A percentile compares a stretch with the other conserved stretches of the same genome.
phyloP scores from a whole-genome alignment of 2,329 filamentous ascomycete species.

The Lasiodiplodia hormozganensis region DNA sequence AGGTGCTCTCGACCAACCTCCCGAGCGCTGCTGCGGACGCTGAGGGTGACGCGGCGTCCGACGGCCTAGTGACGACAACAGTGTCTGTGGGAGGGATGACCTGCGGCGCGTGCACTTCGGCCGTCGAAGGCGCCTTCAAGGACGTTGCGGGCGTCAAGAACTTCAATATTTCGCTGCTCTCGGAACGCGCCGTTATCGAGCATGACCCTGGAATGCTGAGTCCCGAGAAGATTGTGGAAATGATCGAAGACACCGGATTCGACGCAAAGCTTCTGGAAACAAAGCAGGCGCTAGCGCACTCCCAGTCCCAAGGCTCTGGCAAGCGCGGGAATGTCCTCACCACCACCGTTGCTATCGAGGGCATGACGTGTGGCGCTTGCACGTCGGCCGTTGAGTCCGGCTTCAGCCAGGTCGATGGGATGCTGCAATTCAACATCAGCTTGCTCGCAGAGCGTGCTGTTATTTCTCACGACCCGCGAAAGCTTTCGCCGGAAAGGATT shows the following conservation, averaged over 20 bases:
- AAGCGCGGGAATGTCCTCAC: conserved; percentile 61
- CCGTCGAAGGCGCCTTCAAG: conserved; percentile 81
- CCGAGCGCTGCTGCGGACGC: conserved; percentile 52
- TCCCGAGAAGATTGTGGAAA: conserved; percentile 62
- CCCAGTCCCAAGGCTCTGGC: conserved; percentile 46
- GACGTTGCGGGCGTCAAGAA: conserved; percentile 74
- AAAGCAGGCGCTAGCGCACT: conserved; percentile 48
- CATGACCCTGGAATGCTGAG: conserved; percentile 69
- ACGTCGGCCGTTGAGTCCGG: conserved; percentile 88
- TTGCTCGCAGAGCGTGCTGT: conserved; percentile 91
- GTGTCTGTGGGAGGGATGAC: conserved; percentile 88
- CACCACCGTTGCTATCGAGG: conserved; percentile 88
- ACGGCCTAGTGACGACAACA: conserved; percentile 65
- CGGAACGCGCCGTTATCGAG: conserved; percentile 84
- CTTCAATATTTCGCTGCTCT: conserved; percentile 83
- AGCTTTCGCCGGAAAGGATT: conserved; percentile 76
- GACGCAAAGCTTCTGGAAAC: conserved; percentile 80
- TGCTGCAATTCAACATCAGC: conserved; percentile 93
- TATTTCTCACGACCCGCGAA: conserved; percentile 78
- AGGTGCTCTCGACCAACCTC: conserved; percentile 82
- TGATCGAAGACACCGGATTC: conserved; percentile 75
- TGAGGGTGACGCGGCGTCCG: conserved; percentile 42
- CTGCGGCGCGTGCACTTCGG: conserved; percentile 86
- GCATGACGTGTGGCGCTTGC: conserved; percentile 98
- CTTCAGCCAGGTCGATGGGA: conserved; percentile 77